These are phyloP conservation scores for Kregervanrija delftensis DNA, from an alignment of 805 yeast genomes.

Conservation along the genomic window DNA sequence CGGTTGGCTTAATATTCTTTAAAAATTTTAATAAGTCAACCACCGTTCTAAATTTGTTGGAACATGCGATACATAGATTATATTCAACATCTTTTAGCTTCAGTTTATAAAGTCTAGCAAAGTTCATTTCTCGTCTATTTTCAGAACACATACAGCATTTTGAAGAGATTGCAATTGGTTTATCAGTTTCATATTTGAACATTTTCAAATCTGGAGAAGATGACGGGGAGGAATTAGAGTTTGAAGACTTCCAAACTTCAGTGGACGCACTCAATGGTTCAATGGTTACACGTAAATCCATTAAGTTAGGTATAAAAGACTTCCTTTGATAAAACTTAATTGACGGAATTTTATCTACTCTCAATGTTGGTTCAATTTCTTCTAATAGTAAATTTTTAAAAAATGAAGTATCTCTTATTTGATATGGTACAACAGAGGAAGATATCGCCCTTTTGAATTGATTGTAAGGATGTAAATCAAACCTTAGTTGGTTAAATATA, in stretches of 20 bases:
- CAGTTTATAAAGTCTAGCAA: slow-evolving; percentile 69
- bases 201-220: slow-evolving; percentile 14
- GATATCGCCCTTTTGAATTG: slow-evolving; percentile 38
- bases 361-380: slow-evolving; percentile 72
- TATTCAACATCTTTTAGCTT: slow-evolving; percentile 39
- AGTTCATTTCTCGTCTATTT: slow-evolving; percentile 57
- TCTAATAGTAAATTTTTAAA: slow-evolving; percentile 61
- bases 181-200: slow-evolving; percentile 30
- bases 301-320: slow-evolving; percentile 55
- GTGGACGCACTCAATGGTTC: slow-evolving; percentile 85
- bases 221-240: slow-evolving; percentile 7
- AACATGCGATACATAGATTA: slow-evolving; percentile 77
- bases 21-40: slow-evolving; percentile 80
- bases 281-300: slow-evolving; percentile 74
- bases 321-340: slow-evolving; percentile 52
- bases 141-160: slow-evolving; percentile 88
- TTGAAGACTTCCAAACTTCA: slow-evolving; percentile 49
- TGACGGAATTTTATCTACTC: slow-evolving; percentile 58
- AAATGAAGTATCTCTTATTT: slow-evolving; percentile 46
- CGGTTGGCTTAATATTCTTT: slow-evolving; percentile 34
- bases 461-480: slow-evolving; percentile 37
- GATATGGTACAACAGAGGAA: slow-evolving; percentile 2
- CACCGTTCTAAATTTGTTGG: slow-evolving; percentile 68
- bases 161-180: slow-evolving; percentile 67
- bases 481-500: slow-evolving; percentile 29